These are phyloP conservation scores for Psidium guajava DNA, from an alignment of 345 rosid genomes.

Conservation along the genomic window DNA sequence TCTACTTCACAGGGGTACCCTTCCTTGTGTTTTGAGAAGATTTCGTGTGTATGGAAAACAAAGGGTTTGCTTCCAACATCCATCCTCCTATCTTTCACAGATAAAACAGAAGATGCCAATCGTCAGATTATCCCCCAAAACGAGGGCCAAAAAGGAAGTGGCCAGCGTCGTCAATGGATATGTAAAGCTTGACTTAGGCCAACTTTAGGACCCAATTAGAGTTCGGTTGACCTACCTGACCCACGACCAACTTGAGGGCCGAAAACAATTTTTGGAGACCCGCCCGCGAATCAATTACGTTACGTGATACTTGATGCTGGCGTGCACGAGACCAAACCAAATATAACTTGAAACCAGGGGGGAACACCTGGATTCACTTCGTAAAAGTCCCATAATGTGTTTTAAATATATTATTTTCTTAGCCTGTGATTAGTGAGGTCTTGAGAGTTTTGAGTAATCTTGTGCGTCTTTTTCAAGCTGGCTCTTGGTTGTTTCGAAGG, in stretches of 20 bases:
- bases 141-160: not conserved
- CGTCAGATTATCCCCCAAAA: not conserved
- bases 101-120: not conserved
- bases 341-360: too few relatives aligned
- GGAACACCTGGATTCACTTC: not conserved
- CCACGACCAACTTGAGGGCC: not conserved
- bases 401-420: not conserved
- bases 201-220: not conserved
- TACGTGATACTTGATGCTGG: too few relatives aligned
- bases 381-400: not conserved
- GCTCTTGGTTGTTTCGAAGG: not conserved
- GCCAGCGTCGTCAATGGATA: not conserved
- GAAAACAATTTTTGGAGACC: not conserved
- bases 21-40: not conserved
- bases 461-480: not conserved
- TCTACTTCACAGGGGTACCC: too few relatives aligned
- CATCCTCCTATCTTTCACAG: not conserved
- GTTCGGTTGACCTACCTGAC: not conserved
- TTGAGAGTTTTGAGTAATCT: not conserved
- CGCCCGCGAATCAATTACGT: not conserved
- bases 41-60: not conserved
- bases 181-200: not conserved
- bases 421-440: not conserved
- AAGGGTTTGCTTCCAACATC: not conserved
- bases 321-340: not conserved